These are phyloP conservation scores for Austroboletus rostrupii DNA, from an alignment of 1,284 basidiomycete genomes.

Conservation along the genomic window DNA sequence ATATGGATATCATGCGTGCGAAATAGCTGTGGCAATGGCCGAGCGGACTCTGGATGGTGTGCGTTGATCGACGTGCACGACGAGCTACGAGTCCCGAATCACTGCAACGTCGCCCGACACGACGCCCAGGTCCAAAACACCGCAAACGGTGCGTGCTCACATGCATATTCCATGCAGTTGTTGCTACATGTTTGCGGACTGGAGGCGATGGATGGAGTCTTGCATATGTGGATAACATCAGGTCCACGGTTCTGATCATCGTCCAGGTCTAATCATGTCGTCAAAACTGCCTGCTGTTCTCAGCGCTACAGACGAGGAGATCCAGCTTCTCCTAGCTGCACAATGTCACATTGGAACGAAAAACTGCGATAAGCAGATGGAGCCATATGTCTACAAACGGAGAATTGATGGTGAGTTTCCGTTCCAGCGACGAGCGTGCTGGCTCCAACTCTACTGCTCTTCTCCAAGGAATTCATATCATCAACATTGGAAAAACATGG, in stretches of 20 bases:
- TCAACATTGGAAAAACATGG: conserved; percentile 99
- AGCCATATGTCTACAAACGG: conserved; percentile 96
- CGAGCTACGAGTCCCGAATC: conserved; percentile 16
- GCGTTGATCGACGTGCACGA: conserved; percentile 8
- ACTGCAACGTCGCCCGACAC: conserved; percentile 24
- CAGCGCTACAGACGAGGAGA: conserved; percentile 95
- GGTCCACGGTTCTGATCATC: conserved; percentile 17
- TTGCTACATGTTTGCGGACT: conserved; percentile 17
- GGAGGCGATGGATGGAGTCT: conserved; percentile 30
- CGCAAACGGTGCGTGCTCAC: conserved; percentile 21
- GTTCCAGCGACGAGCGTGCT: neutral
- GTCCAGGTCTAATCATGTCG: conserved; percentile 47
- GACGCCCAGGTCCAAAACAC: conserved; percentile 23
- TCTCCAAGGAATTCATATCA: conserved; percentile 81
- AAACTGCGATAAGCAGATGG: conserved; percentile 99
- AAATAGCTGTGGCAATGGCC: conserved; percentile 16
- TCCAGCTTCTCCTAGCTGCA: conserved; percentile 90
- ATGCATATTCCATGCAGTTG: conserved; percentile 5
- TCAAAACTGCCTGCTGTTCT: conserved; percentile 93
- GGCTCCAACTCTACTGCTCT: conserved; percentile 6
- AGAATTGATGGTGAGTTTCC: conserved; percentile 80
- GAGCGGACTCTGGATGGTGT: conserved; percentile 10
- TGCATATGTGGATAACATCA: conserved; percentile 33
- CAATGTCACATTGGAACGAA: conserved; percentile 97
- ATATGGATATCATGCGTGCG: conserved; percentile 13